Evolutionary conservation across 2,329 filamentous ascomycete genomes (phyloP).

Genomic region (Coniochaeta sp.): DNA sequence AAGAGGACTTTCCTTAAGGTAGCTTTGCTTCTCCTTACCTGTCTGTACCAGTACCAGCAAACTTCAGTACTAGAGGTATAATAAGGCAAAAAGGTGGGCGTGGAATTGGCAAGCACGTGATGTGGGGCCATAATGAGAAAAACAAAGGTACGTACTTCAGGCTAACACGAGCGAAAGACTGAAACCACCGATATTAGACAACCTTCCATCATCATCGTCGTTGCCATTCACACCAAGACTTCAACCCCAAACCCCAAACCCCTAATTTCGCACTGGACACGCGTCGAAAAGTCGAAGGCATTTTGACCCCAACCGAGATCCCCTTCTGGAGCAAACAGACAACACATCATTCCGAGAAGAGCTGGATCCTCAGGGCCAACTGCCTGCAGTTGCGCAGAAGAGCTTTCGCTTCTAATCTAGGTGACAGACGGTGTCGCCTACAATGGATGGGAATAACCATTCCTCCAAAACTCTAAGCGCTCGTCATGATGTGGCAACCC

Average conservation of each 20-base stretch:
- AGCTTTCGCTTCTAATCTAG: neutral
- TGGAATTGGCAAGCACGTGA: neutral
- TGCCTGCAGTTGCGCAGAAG: neutral
- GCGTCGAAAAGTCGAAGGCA: neutral
- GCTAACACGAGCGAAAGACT: no score
- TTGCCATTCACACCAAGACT: neutral
- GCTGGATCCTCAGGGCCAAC: neutral
- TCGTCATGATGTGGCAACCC: constrained; percentile 44
- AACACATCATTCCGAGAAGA: neutral
- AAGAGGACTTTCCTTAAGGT: neutral
- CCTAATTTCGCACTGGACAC: no score
- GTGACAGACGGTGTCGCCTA: constrained; percentile 2
- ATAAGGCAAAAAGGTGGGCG: no score
- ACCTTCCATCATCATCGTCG: neutral
- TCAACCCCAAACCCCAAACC: neutral
- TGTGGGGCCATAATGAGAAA: neutral
- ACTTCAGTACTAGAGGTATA: no score
- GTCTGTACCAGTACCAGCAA: no score
- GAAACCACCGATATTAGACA: neutral
- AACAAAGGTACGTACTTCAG: no score
- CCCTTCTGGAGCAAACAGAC: neutral
- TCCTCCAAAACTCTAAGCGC: constrained; percentile 45
- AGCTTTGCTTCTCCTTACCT: no score
- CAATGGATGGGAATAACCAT: constrained; percentile 46
- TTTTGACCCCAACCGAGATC: neutral